Percentiles rank a stretch among this genome's conserved stretches.
Evolutionary conservation across 495 filamentous ascomycete genomes (phyloP).

Genomic region (Aspergillus steynii): DNA sequence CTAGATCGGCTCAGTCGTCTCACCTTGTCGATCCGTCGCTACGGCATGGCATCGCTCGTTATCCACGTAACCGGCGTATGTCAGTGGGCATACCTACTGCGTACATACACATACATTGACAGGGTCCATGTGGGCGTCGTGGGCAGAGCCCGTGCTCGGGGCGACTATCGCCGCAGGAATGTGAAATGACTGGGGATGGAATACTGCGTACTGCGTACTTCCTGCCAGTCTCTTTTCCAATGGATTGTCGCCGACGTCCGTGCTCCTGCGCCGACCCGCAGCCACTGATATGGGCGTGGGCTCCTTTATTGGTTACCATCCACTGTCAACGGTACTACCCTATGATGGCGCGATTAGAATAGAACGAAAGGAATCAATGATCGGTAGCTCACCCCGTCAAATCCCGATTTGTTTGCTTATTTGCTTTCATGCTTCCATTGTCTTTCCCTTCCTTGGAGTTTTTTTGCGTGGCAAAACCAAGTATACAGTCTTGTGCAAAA

Average conservation of each 20-base stretch:
- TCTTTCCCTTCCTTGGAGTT: too few species aligned
- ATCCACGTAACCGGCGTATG: neutral
- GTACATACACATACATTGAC: too few species aligned
- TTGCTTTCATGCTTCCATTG: too few species aligned
- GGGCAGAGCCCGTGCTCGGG: neutral
- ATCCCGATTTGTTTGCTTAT: neutral
- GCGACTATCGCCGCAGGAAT: neutral
- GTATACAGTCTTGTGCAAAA: neutral
- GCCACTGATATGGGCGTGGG: neutral
- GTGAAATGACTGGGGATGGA: neutral
- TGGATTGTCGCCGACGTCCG: neutral
- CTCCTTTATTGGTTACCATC: slow-evolving; percentile 3
- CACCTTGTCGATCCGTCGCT: too few species aligned
- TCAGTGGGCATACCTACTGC: neutral
- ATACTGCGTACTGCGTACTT: too few species aligned
- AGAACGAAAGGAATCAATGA: neutral
- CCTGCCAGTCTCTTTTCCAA: too few species aligned
- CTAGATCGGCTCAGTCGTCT: too few species aligned
- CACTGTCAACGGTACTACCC: neutral
- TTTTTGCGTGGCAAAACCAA: too few species aligned
- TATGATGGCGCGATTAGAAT: neutral
- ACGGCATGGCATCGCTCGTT: too few species aligned
- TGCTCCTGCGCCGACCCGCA: slow-evolving; percentile 5
- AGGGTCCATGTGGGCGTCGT: neutral
- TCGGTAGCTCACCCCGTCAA: neutral